A percentile compares a stretch with the other conserved stretches of the same genome.
These are phyloP conservation scores for Persicaria tinctoria DNA, from an alignment of 148 eudicot genomes.

Conservation along the genomic window DNA sequence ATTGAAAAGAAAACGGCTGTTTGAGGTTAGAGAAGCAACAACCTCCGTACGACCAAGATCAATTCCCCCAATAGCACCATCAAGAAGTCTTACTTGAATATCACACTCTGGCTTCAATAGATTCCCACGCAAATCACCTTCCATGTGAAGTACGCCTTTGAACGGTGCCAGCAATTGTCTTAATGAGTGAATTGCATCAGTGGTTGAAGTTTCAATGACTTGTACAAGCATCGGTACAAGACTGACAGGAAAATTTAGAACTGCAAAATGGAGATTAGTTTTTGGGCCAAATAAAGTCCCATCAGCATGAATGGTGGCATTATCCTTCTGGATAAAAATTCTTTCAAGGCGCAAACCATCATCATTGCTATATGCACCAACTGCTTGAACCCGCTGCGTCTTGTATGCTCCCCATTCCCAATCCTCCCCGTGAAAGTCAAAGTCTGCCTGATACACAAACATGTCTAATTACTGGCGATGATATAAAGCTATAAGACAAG, in stretches of 20 bases:
- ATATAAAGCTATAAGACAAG: neutral
- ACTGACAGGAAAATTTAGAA: conserved; percentile 95
- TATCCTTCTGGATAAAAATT: conserved; percentile 94
- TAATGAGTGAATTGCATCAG: conserved; percentile 72
- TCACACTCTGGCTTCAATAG: conserved; percentile 96
- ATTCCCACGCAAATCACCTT: conserved; percentile 96
- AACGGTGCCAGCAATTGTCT: conserved; percentile 85
- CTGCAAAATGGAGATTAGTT: conserved; percentile 98
- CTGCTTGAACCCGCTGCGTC: conserved; percentile 91
- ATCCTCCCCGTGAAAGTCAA: conserved; percentile 96
- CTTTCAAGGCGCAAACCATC: conserved; percentile 96
- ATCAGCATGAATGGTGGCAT: conserved; percentile 97
- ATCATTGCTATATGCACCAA: conserved; percentile 94
- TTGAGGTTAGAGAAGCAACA: conserved; percentile 93
- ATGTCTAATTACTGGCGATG: neutral
- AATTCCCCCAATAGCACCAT: conserved; percentile 95
- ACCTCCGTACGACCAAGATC: conserved; percentile 98
- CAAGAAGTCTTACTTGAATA: conserved; percentile 95
- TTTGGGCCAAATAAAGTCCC: conserved; percentile 92
- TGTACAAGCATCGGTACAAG: conserved; percentile 87
- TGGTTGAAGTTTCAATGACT: conserved; percentile 88
- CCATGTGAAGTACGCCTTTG: conserved; percentile 95
- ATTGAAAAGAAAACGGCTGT: conserved; percentile 92
- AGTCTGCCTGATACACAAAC: conserved; percentile 62
- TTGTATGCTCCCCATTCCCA: conserved; percentile 99